Evolutionary conservation across 805 yeast species (phyloP).

Genomic region (Yarrowia sp.): DNA sequence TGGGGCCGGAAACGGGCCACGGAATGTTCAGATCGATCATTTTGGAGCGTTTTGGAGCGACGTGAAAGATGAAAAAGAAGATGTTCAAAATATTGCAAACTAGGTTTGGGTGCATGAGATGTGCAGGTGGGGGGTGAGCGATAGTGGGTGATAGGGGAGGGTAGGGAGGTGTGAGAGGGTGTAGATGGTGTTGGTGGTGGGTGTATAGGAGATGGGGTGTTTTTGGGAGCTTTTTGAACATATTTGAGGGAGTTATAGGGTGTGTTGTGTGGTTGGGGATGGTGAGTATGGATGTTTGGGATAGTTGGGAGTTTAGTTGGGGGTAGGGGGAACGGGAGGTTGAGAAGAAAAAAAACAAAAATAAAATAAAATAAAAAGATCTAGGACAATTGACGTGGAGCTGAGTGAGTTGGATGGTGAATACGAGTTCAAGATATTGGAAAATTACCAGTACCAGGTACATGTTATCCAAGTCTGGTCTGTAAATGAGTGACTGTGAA

Average conservation of each 20-base stretch:
- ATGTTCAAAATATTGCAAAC: slow-evolving; percentile 11
- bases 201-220: too few relatives aligned
- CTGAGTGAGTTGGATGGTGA: too few relatives aligned
- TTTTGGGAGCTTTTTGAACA: background rate
- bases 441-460: too few relatives aligned
- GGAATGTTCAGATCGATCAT: slow-evolving; percentile 25
- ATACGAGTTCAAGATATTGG: too few relatives aligned
- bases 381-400: too few relatives aligned
- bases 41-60: background rate
- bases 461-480: too few relatives aligned
- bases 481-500: too few relatives aligned
- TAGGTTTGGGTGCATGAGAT: background rate
- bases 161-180: background rate
- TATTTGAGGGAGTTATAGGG: background rate
- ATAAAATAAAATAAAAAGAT: too few relatives aligned
- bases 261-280: background rate
- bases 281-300: background rate
- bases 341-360: too few relatives aligned
- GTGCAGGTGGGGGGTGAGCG: background rate
- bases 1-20: slow-evolving; percentile 15
- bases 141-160: background rate
- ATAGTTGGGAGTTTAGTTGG: background rate
- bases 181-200: too few relatives aligned
- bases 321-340: background rate
- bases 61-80: background rate